Conservation (phyloP, 2,329 filamentous ascomycete species). For the Hypocreales sp. region DNA sequence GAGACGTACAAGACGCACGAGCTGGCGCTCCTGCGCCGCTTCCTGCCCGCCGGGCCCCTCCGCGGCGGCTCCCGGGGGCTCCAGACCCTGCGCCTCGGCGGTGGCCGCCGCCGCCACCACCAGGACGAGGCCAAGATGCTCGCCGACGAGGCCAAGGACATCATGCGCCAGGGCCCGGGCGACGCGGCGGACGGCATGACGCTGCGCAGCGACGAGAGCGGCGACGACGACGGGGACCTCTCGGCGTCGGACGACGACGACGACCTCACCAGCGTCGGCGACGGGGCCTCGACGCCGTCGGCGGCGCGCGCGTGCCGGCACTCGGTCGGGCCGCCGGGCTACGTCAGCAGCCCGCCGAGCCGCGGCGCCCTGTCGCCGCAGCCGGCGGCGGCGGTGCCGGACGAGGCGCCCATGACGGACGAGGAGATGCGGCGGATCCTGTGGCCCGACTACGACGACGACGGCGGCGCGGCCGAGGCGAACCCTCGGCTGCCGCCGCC, state of each 20-base stretch:
- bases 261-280: too few species aligned
- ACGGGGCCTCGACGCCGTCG: slow-evolving; percentile 5
- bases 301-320: too few species aligned
- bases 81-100: too few species aligned
- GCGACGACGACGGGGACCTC: slow-evolving; percentile 8
- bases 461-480: too few species aligned
- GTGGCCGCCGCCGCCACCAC: too few species aligned
- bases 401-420: slow-evolving; percentile 20
- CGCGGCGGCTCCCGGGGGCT: too few species aligned
- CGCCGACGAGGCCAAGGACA: slow-evolving; percentile 12
- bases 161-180: slow-evolving; percentile 11
- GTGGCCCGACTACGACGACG: slow-evolving; percentile 24
- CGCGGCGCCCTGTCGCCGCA: neutral
- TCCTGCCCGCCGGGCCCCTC: too few species aligned
- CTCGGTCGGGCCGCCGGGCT: neutral
- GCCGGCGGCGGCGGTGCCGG: slow-evolving; percentile 6
- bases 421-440: slow-evolving; percentile 23
- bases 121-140: slow-evolving; percentile 17
- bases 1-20: slow-evolving; percentile 29
- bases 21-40: slow-evolving; percentile 19
- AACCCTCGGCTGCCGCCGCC: slow-evolving; percentile 3
- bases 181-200: slow-evolving; percentile 15
- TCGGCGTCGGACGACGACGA: slow-evolving; percentile 2
- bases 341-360: neutral
- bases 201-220: slow-evolving; percentile 14